Conservation (phyloP, 1,139 yeast genomes). For the Taphrina communis region DNA sequence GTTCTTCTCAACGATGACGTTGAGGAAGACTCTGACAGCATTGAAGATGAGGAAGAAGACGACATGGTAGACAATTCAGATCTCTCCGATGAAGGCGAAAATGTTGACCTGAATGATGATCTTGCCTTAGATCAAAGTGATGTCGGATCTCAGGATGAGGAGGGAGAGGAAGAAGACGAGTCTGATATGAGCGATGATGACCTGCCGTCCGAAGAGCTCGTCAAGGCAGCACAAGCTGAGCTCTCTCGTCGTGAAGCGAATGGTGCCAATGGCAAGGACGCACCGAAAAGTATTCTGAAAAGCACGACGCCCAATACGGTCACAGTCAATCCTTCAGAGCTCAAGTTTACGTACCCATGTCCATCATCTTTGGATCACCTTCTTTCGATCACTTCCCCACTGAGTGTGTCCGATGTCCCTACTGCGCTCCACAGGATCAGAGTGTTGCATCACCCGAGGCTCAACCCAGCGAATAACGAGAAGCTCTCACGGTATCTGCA, state of each 20-base stretch:
- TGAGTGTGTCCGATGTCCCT: conserved; percentile 58
- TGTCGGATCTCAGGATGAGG: conserved; percentile 59
- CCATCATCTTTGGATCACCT: conserved; percentile 67
- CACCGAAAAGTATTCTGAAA: conserved; percentile 32
- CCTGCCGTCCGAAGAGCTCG: conserved; percentile 25
- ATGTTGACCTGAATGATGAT: conserved; percentile 43
- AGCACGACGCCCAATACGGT: conserved; percentile 19
- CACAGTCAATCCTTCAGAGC: conserved; percentile 45
- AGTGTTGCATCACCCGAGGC: conserved; percentile 71
- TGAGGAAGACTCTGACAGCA: conserved; percentile 46
- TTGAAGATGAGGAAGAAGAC: conserved; percentile 43
- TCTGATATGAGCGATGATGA: conserved; percentile 45
- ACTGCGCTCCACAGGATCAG: conserved; percentile 63
- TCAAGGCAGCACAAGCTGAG: conserved; percentile 35
- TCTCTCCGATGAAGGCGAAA: conserved; percentile 3
- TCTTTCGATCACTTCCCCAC: conserved; percentile 52
- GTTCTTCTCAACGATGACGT: conserved; percentile 40
- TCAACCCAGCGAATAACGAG: conserved; percentile 81
- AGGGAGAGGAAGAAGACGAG: conserved; percentile 49
- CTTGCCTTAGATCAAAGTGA: conserved; percentile 45
- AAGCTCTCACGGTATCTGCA: conserved; percentile 69
- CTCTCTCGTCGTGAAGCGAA: conserved; percentile 27
- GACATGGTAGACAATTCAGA: neutral
- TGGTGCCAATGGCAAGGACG: neutral
- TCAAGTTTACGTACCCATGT: conserved; percentile 53